Evolutionary conservation across 2,329 filamentous ascomycete species (phyloP), one percentile per base, ranked within the genome.

Genomic region (Cordyceps farinosa): DNA sequence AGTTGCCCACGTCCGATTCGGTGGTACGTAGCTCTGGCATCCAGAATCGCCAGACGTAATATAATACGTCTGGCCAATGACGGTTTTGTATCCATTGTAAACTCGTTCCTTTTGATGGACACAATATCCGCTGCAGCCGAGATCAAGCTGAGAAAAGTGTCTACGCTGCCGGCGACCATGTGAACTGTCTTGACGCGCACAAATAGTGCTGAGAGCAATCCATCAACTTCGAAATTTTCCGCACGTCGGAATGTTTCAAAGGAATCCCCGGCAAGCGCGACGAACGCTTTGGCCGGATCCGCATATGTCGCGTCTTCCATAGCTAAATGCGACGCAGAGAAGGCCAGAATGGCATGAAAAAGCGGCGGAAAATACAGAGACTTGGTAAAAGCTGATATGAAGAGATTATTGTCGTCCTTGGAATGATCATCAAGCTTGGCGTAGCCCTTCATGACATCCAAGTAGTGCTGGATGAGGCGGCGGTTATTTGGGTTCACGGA

Each of bases 381-480:
- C 29, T 65, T 58, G 5, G 65, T 52, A 45, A 66, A 66, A 2
- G 64, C 62, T 4, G 65, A 66, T 13, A 66, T 64, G 44, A 66
- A 66, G 15, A 66, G 54, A 27, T 66, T 65, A 30, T 64, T 66
- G 15, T 58, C 38, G 27, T 66, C 55, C 30, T 65, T 66, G 32
- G 64, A 52, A 29, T 63, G 61, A 38, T 66, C 65, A 8, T 66
- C 64, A 6, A 66, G 58, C 45, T 66, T 66, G 10, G 65, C 62
- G 48, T 65, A 66, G 30, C 65, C 65, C n/a, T 65, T 66, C 61
- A 66, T 66, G 3, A 66, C 65, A 29, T 66, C 65, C 15, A 66
- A 51, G 32, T 66, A 66, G 38, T 66, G 65, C 40, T 66, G 64
- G 50, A 66, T 61, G n/a, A 66, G 54, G 6, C 55, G 64, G 15